Base-by-base conservation (phyloP, 306 rosid genomes). In the Rosa lucieae region DNA sequence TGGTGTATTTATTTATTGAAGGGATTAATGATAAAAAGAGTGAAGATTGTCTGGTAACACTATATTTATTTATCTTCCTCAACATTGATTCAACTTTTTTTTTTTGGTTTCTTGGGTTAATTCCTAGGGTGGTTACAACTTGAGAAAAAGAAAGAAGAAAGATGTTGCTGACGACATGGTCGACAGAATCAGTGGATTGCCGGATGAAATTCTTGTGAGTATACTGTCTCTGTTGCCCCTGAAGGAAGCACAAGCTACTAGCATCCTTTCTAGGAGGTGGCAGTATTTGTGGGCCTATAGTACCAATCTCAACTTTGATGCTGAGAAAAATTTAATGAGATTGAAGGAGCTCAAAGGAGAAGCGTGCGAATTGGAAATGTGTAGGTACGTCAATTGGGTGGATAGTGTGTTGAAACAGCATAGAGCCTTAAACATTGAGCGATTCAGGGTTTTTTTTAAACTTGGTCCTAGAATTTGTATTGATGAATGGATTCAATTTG, bases 191-290 rank as follows among this genome's bases (percentile, higher is more conserved):
- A 73, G 65, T 73, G 46, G 0, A 8, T 51, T 73, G 76, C 26
- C 62, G 3, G 44, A 73, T 52, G 65, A 51, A 3, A n/a, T 73
- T 35, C 47, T 52, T 32, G 9, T 17, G 1, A 32, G 14, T 14
- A 52, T 52, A 29, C 3, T 72, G 8, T 72, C 76, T 51, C 47
- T 51, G 3, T 72, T 72, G 76, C 13, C 63, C 0, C 17, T 51
- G 7, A 51, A 51, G 44, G 63, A 72, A 8, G 76, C 76, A 15
- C 65, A 15, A 29, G 65, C 48, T 35, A 26, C 44, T 0, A 26
- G 63, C 35, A 51, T 48, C 8, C 76, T 72, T 29, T 72, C 76
- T 48, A 51, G 46, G 26, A 37, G 66, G 56, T 73, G 77, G 77
- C 46, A 0, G 65, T 39, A 18, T 52, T 26, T 73, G 18, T 51